These are phyloP conservation scores for Hymenoscyphus linearis DNA, from an alignment of 2,329 filamentous ascomycete species.

Conservation along the genomic window DNA sequence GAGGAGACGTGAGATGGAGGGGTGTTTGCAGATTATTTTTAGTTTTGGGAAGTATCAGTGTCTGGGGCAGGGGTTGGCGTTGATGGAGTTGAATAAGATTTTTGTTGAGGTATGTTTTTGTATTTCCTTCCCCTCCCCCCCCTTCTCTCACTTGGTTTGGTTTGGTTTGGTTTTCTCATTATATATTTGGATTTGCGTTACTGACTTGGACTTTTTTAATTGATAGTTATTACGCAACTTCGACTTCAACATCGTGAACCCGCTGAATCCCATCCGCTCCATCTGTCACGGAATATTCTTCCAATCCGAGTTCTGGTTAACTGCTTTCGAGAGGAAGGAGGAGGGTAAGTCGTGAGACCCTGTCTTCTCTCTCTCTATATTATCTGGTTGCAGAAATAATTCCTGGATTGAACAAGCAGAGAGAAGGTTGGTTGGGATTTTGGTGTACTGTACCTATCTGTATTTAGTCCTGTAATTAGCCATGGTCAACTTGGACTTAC, in stretches of 20 bases:
- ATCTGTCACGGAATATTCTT: constrained; percentile 6
- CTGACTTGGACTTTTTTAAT: not conserved
- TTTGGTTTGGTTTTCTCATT: too few species aligned
- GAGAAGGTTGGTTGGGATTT: too few species aligned
- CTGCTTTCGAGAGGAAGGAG: constrained; percentile 2
- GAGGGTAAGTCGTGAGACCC: not conserved
- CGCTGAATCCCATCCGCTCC: constrained; percentile 1
- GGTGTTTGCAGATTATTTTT: constrained; percentile 40
- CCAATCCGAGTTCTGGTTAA: constrained; percentile 8
- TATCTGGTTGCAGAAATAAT: not conserved
- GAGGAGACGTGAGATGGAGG: constrained; percentile 30
- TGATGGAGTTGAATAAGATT: constrained; percentile 45
- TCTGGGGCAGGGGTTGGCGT: constrained; percentile 41
- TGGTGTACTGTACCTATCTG: too few species aligned
- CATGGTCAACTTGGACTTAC: too few species aligned
- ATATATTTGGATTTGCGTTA: too few species aligned
- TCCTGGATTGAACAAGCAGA: too few species aligned
- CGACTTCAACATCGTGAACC: constrained; percentile 3
- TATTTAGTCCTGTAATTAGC: too few species aligned
- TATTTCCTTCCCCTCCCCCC: not conserved
- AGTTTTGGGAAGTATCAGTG: constrained; percentile 41
- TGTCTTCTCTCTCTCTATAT: not conserved
- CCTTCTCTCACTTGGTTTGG: too few species aligned
- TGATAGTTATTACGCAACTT: not conserved
- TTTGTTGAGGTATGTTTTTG: constrained; percentile 39